phyloP scores from a whole-genome alignment of 257 asterid genomes.

The Mentha longifolia region DNA sequence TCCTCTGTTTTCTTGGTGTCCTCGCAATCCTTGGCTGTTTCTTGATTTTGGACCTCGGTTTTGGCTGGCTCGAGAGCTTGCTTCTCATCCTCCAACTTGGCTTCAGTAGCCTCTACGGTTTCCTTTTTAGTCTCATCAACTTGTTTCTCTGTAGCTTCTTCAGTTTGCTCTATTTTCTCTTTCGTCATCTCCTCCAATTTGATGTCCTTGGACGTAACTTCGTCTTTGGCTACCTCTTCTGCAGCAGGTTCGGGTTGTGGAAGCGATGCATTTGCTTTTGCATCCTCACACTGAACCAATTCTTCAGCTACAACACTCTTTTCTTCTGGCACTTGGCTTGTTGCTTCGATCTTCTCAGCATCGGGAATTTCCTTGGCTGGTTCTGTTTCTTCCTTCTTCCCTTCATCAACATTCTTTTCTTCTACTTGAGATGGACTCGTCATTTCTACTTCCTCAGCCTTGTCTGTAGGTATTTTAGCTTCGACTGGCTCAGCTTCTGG shows the following conservation, averaged over 20 bases:
- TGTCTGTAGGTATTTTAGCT: conserved; percentile 34
- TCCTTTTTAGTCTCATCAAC: conserved; percentile 30
- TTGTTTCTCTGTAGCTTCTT: conserved; percentile 27
- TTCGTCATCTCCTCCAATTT: conserved; percentile 27
- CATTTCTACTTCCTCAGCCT: conserved; percentile 38
- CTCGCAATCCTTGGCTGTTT: background rate
- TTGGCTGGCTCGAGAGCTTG: background rate
- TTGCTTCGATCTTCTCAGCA: conserved; percentile 37
- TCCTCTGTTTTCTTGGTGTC: conserved; percentile 41
- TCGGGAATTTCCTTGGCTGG: conserved; percentile 21
- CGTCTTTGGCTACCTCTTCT: conserved; percentile 38
- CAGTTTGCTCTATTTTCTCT: conserved; percentile 22
- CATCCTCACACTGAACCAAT: background rate
- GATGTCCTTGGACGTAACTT: conserved; percentile 43
- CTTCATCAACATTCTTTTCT: conserved; percentile 26
- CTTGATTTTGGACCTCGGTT: conserved; percentile 23
- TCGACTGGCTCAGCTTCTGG: conserved; percentile 35
- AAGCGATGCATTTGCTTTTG: background rate
- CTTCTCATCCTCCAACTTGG: conserved; percentile 40
- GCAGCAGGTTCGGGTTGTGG: too few relatives aligned
- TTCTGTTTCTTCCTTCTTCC: conserved; percentile 35
- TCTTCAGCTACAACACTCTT: conserved; percentile 37
- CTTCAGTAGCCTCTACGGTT: conserved; percentile 30
- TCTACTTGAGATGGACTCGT: conserved; percentile 34
- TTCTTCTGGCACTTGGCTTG: conserved; percentile 39